Base-by-base conservation (phyloP, 352 stramenopile genomes). In the Phytophthora cryptogea region DNA sequence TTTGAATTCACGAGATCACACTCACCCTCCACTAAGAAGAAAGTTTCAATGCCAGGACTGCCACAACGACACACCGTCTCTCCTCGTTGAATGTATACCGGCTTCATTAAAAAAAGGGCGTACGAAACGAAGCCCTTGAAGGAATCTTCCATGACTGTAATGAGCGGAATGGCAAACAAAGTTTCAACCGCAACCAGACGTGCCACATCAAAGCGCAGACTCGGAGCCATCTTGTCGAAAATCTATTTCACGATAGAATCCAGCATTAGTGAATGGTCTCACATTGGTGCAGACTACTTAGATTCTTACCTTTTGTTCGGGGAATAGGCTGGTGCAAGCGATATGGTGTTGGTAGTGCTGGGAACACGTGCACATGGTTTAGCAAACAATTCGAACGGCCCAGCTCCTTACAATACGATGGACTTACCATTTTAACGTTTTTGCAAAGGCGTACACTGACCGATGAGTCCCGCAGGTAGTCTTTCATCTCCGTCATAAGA, bases 91-190 rank as follows among this genome's bases (percentile, higher is more conserved):
- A 93, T 88, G 45, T 68, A 92, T 46, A 93, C 58, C 3, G 86
- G 86, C 44, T 90, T 86, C 67, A 95, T 68, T 16, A 89, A 65
- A 43, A 95, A 95, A 10, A 95, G 70, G 10, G 83, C 83, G 41
- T 93, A 95, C 11, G 82, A 92, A n/a, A 95, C 86, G 41, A 95
- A 95, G 2, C 86, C 86, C 51, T 95, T 95, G 54, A 93, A 93
- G n/a, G 78, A 73, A 46, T 92, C 85, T 31, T 95, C 86, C 83
- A 95, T 93, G 9, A 90, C 78, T 1, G 86, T 92, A 43, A 95
- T 89, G 41, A 95, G 67, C 23, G 82, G 79, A 58, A 95, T 95
- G 11, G 78, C 72, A 45, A 93, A 89, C 23, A 95, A 72, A 33
- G 73, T 89, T 40, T 92, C 83, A 8, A 76, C 77, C 0, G 86